Evolutionary conservation across 305 asterid species (phyloP), one percentile per base, ranked within the genome.

Genomic region (Fraxinus floribunda): DNA sequence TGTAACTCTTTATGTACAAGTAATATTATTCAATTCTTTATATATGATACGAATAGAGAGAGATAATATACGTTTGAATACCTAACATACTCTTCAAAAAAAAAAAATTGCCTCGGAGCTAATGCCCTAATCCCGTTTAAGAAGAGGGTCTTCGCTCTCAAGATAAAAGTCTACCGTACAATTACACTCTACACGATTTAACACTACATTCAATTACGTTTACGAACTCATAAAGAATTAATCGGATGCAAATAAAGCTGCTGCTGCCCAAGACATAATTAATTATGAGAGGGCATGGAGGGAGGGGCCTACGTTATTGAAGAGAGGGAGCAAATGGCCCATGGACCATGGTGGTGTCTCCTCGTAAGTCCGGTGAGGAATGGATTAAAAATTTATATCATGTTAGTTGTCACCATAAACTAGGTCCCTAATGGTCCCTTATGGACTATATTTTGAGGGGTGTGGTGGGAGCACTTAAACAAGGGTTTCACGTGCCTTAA

Each of bases 311-410:
- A 86, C 84, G 11, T 77, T 18, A 62, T 79, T 84, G 80, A 85
- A 88, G 81, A 44, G 22, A 70, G 80, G 95, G 88, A 86, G 85
- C 92, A 88, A 86, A 89, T 89, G 97, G 97, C 83, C 86, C 93
- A 75, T 22, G 22, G 24, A 68, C 77, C 75, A 78, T 87, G 89
- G 76, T 78, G 64, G 20, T 88, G 92, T 91, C 89, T 79, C 87
- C 83, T 85, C 36, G 86, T 87, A 68, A 83, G 87, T 57, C 81
- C 81, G 86, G 77, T 46, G 84, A 82, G 90, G 93, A 83, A 90
- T 91, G 98, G 97, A 86, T 84, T 88, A 88, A 62, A 84, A 89
- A 91, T 90, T 91, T 68, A 79, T 64, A 82, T 87, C 98, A 95
- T 84, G 98, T 95, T 93, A 90, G 88, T 81, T 94, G 97, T 91